Percentiles rank a stretch among this genome's conserved stretches.
Evolutionary conservation across 2,329 filamentous ascomycete species (phyloP).

Genomic region (Scleromitrula shiraiana): DNA sequence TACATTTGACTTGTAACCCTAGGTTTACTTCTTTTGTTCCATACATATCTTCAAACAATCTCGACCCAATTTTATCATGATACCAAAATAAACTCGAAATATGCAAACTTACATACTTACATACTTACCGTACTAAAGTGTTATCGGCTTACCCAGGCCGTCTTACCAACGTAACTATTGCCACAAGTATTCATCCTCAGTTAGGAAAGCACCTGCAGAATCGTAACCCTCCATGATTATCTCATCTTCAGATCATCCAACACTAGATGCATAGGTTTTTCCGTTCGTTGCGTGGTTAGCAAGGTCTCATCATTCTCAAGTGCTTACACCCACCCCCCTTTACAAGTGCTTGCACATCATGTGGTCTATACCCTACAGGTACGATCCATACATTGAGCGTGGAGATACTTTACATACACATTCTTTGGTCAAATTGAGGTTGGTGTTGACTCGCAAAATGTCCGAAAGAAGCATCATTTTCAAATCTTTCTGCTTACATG

Average conservation of each 20-base stretch:
- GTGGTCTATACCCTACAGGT: neutral
- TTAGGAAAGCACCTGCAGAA: constrained; percentile 8
- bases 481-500: neutral
- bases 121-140: too few species aligned
- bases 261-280: too few species aligned
- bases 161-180: constrained; percentile 6
- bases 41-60: neutral
- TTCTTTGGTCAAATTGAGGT: neutral
- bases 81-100: constrained; percentile 1
- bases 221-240: constrained; percentile 5
- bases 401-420: neutral
- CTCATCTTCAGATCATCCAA: constrained; percentile 2
- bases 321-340: constrained; percentile 7
- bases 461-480: neutral
- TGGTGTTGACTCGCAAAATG: neutral
- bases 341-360: neutral
- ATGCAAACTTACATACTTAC: neutral
- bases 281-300: too few species aligned
- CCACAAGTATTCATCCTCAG: too few species aligned
- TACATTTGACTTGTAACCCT: too few species aligned
- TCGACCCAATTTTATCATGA: neutral
- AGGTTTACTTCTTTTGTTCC: too few species aligned
- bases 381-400: neutral
- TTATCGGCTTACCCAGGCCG: neutral
- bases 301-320: constrained; percentile 2